Evolutionary conservation across 2,329 filamentous ascomycete species (phyloP).

Genomic region (Aspergillus sp.): DNA sequence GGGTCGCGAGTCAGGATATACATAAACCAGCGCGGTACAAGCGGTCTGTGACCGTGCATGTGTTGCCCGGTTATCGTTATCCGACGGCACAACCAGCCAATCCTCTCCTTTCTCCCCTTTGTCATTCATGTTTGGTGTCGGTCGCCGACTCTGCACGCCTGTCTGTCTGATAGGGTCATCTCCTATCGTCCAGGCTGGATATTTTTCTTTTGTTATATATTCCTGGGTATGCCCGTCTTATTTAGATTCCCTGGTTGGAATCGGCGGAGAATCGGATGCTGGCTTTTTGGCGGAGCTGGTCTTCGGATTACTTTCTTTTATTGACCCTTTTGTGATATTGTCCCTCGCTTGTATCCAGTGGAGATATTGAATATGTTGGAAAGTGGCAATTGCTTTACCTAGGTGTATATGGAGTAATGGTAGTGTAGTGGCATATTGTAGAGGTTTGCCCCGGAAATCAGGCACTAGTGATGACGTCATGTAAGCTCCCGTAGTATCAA

Average conservation of each 20-base stretch:
- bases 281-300: conserved; percentile 18
- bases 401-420: too few species aligned
- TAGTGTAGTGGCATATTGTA: too few species aligned
- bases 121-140: not conserved
- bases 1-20: conserved; percentile 21
- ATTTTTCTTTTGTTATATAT: conserved; percentile 11
- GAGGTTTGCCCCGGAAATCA: too few species aligned
- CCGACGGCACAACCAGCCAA: not conserved
- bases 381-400: too few species aligned
- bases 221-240: conserved; percentile 29
- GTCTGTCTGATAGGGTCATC: conserved; percentile 44
- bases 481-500: not conserved
- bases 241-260: conserved; percentile 8
- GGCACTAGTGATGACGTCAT: not conserved
- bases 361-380: too few species aligned
- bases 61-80: conserved; percentile 4
- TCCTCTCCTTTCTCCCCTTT: not conserved
- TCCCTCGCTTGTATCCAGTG: not conserved
- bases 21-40: conserved; percentile 4
- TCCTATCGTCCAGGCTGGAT: conserved; percentile 48
- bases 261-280: conserved; percentile 46
- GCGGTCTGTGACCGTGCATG: conserved; percentile 28
- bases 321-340: conserved; percentile 15
- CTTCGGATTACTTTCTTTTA: conserved; percentile 8
- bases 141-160: not conserved